Base-by-base conservation (phyloP, 148 eudicot species). In the Amaranthus palmeri region DNA sequence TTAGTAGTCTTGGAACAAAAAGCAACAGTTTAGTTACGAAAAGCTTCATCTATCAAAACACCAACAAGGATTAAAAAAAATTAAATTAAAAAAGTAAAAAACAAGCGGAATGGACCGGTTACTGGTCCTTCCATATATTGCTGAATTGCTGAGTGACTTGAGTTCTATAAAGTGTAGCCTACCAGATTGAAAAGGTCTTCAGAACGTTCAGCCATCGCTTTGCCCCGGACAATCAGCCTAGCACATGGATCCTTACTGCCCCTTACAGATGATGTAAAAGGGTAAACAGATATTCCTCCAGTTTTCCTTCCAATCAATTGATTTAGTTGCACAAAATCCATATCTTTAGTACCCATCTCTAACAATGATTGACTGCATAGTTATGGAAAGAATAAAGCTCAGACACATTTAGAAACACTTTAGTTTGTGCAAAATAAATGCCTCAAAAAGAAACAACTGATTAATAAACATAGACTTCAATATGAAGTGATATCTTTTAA, bases 341-440 rank as follows among this genome's bases (percentile, higher is more conserved):
- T 72, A 79, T 90, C 96, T 79, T 92, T 87, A 42, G 99, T 95
- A 50, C 99, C 99, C 99, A 95, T 95, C 88, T 95, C 99, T 85
- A 89, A 79, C 87, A 95, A 81, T 10, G 99, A 92, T 78, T 95
- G 99, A 74, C 99, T 95, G 82, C 62, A 71, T 46, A 43, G 9
- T 6, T 42, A 59, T 11, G 41, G 7, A 59, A 54, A 61, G 11
- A 17, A 53, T 4, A 44, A 73, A 48, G 36, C 41, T 74, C 61
- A 43, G 57, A 45, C 53, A 46, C 5, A 46, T 46, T 64, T 8
- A 54, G 43, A 49, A 71, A 49, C 56, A 56, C 7, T 25, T 25
- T 65, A 74, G 10, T 25, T 44, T 46, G 53, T 65, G 41, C 41
- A 9, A 8, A 56, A 49, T 5, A 12, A 36, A 65, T 14, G 67